Percentiles rank a stretch among this genome's conserved stretches.
Evolutionary conservation across 106 monocot genomes (phyloP).

Genomic region (Dendrobium nobile): DNA sequence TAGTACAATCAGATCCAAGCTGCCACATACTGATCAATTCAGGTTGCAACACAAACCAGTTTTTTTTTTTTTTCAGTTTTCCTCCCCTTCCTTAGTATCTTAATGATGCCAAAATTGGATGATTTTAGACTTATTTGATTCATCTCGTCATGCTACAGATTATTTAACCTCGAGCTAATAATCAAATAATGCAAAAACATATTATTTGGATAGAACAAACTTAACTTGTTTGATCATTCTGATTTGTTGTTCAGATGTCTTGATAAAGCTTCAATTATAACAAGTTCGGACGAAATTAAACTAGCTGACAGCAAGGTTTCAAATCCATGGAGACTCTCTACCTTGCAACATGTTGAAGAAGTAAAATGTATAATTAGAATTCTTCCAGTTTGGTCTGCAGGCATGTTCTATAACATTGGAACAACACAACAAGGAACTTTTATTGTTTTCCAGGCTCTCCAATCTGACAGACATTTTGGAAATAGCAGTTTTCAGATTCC

Average conservation of each 20-base stretch:
- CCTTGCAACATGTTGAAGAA: slow-evolving; percentile 47
- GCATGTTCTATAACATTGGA: slow-evolving; percentile 24
- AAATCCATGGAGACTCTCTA: slow-evolving; percentile 43
- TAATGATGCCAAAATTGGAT: too few relatives aligned
- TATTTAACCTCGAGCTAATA: too few relatives aligned
- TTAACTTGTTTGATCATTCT: neutral
- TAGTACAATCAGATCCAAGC: slow-evolving; percentile 30
- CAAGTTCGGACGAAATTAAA: slow-evolving; percentile 18
- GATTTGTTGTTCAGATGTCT: slow-evolving; percentile 18
- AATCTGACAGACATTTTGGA: slow-evolving; percentile 37
- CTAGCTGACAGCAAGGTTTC: neutral
- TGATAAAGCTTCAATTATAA: slow-evolving; percentile 42
- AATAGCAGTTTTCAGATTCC: slow-evolving; percentile 35
- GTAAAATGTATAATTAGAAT: slow-evolving; percentile 50
- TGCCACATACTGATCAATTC: slow-evolving; percentile 64
- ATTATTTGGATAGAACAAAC: too few relatives aligned
- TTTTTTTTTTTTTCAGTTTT: too few relatives aligned
- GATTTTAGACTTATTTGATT: neutral
- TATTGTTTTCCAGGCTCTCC: slow-evolving; percentile 43
- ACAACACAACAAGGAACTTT: slow-evolving; percentile 19
- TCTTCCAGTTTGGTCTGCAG: slow-evolving; percentile 48
- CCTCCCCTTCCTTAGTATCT: too few relatives aligned
- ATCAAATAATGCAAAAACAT: too few relatives aligned
- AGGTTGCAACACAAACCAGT: slow-evolving; percentile 12
- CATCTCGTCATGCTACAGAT: too few relatives aligned